Percentiles rank a stretch among this genome's conserved stretches.
phyloP scores from a whole-genome alignment of 208 protist species.

The Wallacemonas sp. region DNA sequence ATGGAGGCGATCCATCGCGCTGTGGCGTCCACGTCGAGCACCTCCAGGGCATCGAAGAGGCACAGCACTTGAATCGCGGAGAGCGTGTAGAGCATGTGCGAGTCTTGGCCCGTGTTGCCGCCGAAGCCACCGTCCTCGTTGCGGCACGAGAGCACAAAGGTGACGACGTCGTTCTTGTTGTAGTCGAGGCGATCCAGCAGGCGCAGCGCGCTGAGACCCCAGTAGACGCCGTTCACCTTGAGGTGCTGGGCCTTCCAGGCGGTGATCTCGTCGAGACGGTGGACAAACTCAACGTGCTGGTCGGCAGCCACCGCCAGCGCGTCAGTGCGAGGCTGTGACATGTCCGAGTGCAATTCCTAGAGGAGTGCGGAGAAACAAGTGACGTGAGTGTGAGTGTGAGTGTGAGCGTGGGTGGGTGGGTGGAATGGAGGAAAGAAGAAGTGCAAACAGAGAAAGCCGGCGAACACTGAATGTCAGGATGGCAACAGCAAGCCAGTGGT shows the following conservation, averaged over 20 bases:
- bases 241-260: slow-evolving; percentile 96
- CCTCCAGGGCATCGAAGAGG: slow-evolving; percentile 72
- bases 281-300: slow-evolving; percentile 76
- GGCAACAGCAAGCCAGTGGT: too few relatives aligned
- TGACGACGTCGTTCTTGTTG: slow-evolving; percentile 86
- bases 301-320: slow-evolving; percentile 67
- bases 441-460: too few relatives aligned
- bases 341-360: too few relatives aligned
- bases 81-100: slow-evolving; percentile 99
- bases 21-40: slow-evolving; percentile 56
- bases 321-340: too few relatives aligned
- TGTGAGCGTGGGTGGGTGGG: too few relatives aligned
- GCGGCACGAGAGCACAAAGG: slow-evolving; percentile 93
- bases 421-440: too few relatives aligned
- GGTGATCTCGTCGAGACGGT: slow-evolving; percentile 77
- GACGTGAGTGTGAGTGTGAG: too few relatives aligned
- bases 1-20: slow-evolving; percentile 83
- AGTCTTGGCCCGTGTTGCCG: slow-evolving; percentile 96
- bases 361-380: too few relatives aligned
- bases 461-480: too few relatives aligned
- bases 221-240: slow-evolving; percentile 97
- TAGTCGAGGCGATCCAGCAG: slow-evolving; percentile 81
- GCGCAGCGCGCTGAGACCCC: slow-evolving; percentile 92
- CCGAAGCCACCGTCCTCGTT: slow-evolving; percentile 97
- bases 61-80: slow-evolving; percentile 96